phyloP scores from a whole-genome alignment of 1,139 yeast species.

The Hansenula lynferdii region DNA sequence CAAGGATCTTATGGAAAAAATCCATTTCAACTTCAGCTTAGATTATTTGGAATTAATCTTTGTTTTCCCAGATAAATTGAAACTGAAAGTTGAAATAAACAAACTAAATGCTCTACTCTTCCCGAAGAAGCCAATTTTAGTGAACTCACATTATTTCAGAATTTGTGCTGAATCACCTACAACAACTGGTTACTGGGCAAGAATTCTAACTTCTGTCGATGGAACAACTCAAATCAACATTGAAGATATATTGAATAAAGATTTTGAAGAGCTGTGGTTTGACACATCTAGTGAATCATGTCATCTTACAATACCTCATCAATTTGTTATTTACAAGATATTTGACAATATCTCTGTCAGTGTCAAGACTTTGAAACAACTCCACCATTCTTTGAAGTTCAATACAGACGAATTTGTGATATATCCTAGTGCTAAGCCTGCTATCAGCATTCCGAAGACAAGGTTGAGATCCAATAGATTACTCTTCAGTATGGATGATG shows the following conservation, averaged over 20 bases:
- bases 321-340: slow-evolving; percentile 52
- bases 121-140: slow-evolving; percentile 18
- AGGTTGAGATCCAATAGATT: slow-evolving; percentile 40
- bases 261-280: slow-evolving; percentile 29
- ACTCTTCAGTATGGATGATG: slow-evolving; percentile 64
- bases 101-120: slow-evolving; percentile 22
- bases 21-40: slow-evolving; percentile 21
- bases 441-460: slow-evolving; percentile 45
- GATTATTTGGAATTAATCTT: slow-evolving; percentile 24
- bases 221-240: slow-evolving; percentile 22
- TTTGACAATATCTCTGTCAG: slow-evolving; percentile 59
- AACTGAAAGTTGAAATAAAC: slow-evolving; percentile 41
- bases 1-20: slow-evolving; percentile 14
- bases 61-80: slow-evolving; percentile 44
- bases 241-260: slow-evolving; percentile 23
- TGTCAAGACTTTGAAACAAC: slow-evolving; percentile 50
- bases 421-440: slow-evolving; percentile 30
- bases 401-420: slow-evolving; percentile 32
- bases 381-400: slow-evolving; percentile 40
- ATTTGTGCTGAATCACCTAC: slow-evolving; percentile 53
- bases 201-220: slow-evolving; percentile 42
- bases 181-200: slow-evolving; percentile 41
- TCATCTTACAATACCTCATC: slow-evolving; percentile 37
- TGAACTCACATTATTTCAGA: slow-evolving; percentile 36
- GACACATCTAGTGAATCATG: slow-evolving; percentile 30